Base-by-base conservation (phyloP, 2,329 filamentous ascomycete genomes). In the Paracoccidioides brasiliensis region DNA sequence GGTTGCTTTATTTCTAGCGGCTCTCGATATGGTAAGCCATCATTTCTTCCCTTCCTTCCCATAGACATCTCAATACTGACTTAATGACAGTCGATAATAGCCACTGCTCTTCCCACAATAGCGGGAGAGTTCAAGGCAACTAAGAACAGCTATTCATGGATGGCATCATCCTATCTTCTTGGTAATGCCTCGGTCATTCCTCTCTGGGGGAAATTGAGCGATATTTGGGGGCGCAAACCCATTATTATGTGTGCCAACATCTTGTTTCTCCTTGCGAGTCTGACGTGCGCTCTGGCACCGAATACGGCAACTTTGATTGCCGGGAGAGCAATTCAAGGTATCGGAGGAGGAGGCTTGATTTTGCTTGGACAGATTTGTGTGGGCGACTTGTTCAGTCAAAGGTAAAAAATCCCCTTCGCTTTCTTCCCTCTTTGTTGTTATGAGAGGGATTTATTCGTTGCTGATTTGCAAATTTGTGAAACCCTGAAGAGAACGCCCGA, bases 191-290 rank as follows among this genome's bases (percentile, higher is more conserved):
- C 68, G 28, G 63, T 74, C 5, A 74, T 75, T 2, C 77, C 77
- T 2, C 70, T 76, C 37, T 81, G 78, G 77, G 78, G 80, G 28
- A 84, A 84, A 63, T 69, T 84, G 28, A 81, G 79, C 45, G 83
- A 86, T 60, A 85, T 86, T 56, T 85, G 80, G 71, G 83, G 83
- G 1, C 74, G 83, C 45, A 86, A 85, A 62, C 77, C 78, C 7
- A 76, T 83, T 52, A 70, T 86, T 33, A 70, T 86, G n/a, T 61
- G 78, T 2, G 81, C 81, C 32, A 83, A 83, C 57, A 67, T 76
- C 28, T 69, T 83, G 30, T 86, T 86, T 69, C 76, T 85, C 55
- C 67, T 82, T 12, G 81, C 80, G 33, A 83, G 79, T 43, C 67
- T 84, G 54, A 72, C 85, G 28, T 80, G 80, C 42, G 82, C 76